Conservation (phyloP, 1,284 basidiomycete species). For the Leccinum subrobustum region DNA sequence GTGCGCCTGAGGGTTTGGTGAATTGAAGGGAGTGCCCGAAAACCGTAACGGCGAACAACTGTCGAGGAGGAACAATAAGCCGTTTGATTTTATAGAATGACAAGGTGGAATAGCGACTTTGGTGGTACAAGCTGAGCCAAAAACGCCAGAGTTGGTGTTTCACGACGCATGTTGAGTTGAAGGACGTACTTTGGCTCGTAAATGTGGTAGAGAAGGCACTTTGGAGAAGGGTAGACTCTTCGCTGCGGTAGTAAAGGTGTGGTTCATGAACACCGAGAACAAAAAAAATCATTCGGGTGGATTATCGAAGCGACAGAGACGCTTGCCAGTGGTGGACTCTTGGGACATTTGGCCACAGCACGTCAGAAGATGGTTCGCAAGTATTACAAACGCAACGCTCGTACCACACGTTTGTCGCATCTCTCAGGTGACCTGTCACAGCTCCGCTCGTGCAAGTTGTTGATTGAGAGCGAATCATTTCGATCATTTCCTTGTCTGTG, state of each 20-base stretch:
- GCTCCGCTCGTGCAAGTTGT: constrained; percentile 7
- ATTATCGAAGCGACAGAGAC: background rate
- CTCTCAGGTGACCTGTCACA: constrained; percentile 9
- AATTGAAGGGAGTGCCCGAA: background rate
- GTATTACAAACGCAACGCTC: constrained; percentile 16
- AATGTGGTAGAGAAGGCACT: background rate
- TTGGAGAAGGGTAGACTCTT: constrained; percentile 1
- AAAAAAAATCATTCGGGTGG: constrained; percentile 6
- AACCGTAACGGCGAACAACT: background rate
- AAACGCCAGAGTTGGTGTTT: constrained; percentile 1
- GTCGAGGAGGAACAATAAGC: background rate
- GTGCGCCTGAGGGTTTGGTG: background rate
- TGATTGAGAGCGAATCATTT: constrained; percentile 5
- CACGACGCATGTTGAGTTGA: constrained; percentile 9
- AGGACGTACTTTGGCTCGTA: constrained; percentile 2
- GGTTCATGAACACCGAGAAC: constrained; percentile 3
- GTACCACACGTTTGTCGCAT: constrained; percentile 19
- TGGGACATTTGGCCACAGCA: background rate
- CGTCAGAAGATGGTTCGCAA: constrained; percentile 11
- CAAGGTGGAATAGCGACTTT: constrained; percentile 1
- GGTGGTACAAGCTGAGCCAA: constrained; percentile 1
- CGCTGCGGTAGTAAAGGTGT: background rate
- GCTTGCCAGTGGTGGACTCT: background rate
- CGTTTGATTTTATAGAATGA: background rate
- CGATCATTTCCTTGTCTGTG: constrained; percentile 15